phyloP scores from a whole-genome alignment of 176 grass and related monocot genomes.

The Areca catechu region DNA sequence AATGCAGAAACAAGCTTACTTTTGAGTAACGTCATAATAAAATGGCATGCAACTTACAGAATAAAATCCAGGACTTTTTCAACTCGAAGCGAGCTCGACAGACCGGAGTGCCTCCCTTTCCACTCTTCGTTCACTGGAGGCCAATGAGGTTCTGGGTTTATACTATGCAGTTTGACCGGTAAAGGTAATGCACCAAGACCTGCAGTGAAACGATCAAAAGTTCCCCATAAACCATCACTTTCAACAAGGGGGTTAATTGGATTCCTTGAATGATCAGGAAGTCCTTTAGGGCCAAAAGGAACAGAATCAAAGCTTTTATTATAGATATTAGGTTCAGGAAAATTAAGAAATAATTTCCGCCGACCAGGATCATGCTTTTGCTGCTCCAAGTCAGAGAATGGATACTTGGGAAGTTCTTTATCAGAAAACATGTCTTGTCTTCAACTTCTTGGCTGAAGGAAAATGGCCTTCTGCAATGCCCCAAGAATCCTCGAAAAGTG shows the following conservation, averaged over 20 bases:
- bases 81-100: conserved; percentile 84
- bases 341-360: conserved; percentile 30
- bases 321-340: conserved; percentile 28
- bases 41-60: conserved; percentile 55
- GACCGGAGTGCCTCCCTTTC: conserved; percentile 83
- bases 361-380: conserved; percentile 28
- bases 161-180: conserved; percentile 31
- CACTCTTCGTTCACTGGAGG: conserved; percentile 55
- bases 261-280: conserved; percentile 37
- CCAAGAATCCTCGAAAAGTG: conserved; percentile 45
- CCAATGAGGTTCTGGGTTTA: conserved; percentile 35
- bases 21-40: neutral
- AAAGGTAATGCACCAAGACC: conserved; percentile 20
- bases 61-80: conserved; percentile 84
- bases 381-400: conserved; percentile 54
- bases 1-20: neutral
- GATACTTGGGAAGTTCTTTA: conserved; percentile 78
- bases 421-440: conserved; percentile 34
- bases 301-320: conserved; percentile 19
- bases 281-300: conserved; percentile 24
- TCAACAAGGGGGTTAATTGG: conserved; percentile 24
- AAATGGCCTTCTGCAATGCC: conserved; percentile 27
- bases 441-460: conserved; percentile 51
- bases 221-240: conserved; percentile 34
- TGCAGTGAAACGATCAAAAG: conserved; percentile 30